Conservation (phyloP, 1,284 basidiomycete species). For the Takashimella tepidaria region DNA sequence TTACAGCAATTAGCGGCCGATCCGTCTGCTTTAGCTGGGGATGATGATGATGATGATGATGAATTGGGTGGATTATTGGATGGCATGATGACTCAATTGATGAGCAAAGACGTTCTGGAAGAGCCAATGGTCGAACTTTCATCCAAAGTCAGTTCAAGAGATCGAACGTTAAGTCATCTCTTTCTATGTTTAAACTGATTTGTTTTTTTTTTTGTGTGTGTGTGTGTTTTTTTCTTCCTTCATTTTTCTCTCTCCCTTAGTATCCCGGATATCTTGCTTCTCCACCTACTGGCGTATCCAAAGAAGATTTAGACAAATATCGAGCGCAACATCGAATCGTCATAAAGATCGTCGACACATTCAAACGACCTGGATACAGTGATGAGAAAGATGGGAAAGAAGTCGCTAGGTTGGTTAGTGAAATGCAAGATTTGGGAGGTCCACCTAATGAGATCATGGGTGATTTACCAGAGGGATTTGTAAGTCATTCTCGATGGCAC, state of each 20-base stretch:
- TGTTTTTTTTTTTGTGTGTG: too few relatives aligned
- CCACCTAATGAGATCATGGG: slow-evolving; percentile 91
- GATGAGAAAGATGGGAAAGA: slow-evolving; percentile 56
- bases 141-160: slow-evolving; percentile 61
- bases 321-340: slow-evolving; percentile 63
- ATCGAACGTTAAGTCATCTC: too few relatives aligned
- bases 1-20: slow-evolving; percentile 45
- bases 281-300: slow-evolving; percentile 54
- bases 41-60: slow-evolving; percentile 58
- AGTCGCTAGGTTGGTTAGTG: slow-evolving; percentile 28
- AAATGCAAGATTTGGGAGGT: slow-evolving; percentile 59
- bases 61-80: slow-evolving; percentile 75
- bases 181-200: neutral
- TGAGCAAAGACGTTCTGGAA: slow-evolving; percentile 89
- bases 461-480: slow-evolving; percentile 73
- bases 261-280: slow-evolving; percentile 72
- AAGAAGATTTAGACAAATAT: slow-evolving; percentile 65
- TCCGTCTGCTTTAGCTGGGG: slow-evolving; percentile 53
- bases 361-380: slow-evolving; percentile 63
- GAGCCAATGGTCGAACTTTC: slow-evolving; percentile 86
- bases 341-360: slow-evolving; percentile 63
- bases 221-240: too few relatives aligned
- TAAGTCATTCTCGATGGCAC: slow-evolving; percentile 21
- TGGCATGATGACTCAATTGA: slow-evolving; percentile 86
- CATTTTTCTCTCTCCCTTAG: slow-evolving; percentile 47